Percentiles rank a stretch among this genome's conserved stretches.
Conservation (phyloP, 2,329 filamentous ascomycete species). For the Verticillium dahliae region DNA sequence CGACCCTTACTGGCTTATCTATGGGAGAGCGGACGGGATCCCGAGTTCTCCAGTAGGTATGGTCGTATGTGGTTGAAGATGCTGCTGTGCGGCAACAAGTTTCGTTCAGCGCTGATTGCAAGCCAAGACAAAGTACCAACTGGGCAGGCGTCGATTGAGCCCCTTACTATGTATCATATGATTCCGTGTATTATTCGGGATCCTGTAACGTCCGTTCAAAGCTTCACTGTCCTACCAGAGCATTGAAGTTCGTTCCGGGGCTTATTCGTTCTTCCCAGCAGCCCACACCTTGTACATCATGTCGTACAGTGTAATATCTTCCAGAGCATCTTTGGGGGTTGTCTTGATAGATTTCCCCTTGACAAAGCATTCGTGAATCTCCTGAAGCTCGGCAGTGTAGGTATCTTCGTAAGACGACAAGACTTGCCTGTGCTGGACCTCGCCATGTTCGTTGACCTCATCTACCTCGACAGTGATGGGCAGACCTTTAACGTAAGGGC, state of each 20-base stretch:
- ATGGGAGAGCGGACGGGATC: too few relatives aligned
- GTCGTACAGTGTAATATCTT: conserved; percentile 16
- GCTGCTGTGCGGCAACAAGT: too few relatives aligned
- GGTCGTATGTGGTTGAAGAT: too few relatives aligned
- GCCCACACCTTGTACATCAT: conserved; percentile 12
- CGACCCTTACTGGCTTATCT: too few relatives aligned
- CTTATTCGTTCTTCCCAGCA: background rate
- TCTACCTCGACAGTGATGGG: conserved; percentile 30
- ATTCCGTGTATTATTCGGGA: too few relatives aligned
- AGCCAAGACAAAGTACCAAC: too few relatives aligned
- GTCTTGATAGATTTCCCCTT: conserved; percentile 17
- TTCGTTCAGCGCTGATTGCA: too few relatives aligned
- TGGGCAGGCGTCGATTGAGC: too few relatives aligned
- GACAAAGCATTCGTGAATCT: conserved; percentile 14
- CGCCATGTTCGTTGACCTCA: conserved; percentile 26
- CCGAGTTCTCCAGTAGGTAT: too few relatives aligned
- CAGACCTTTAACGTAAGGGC: conserved; percentile 39
- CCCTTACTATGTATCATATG: too few relatives aligned
- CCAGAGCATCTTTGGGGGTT: conserved; percentile 14
- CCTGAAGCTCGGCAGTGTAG: conserved; percentile 17
- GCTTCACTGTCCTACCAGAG: too few relatives aligned
- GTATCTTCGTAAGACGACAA: conserved; percentile 18
- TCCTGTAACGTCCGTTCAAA: too few relatives aligned
- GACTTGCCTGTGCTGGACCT: conserved; percentile 24
- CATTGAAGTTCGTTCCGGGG: background rate